A percentile compares a stretch with the other conserved stretches of the same genome.
These are phyloP conservation scores for Colletotrichum sp. DNA, from an alignment of 2,329 filamentous ascomycete genomes.

Conservation along the genomic window DNA sequence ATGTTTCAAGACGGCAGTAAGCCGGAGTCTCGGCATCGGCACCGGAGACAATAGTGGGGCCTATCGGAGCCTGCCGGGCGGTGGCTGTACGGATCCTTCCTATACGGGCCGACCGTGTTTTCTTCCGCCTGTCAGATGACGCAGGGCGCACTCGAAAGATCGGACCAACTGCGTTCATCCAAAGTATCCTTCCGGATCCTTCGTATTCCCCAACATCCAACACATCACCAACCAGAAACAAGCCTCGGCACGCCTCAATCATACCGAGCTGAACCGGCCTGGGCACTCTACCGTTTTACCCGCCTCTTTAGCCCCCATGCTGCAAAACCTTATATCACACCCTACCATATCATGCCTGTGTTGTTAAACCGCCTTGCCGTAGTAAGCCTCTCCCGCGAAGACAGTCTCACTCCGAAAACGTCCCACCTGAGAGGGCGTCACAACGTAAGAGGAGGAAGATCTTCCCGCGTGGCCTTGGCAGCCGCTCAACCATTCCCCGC, in stretches of 20 bases:
- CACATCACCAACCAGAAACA: background rate
- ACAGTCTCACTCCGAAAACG: background rate
- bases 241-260: background rate
- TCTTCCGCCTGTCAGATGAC: background rate
- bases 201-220: background rate
- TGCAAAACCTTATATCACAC: background rate
- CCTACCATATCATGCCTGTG: background rate
- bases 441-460: background rate
- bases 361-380: background rate
- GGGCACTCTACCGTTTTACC: background rate
- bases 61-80: background rate
- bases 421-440: background rate
- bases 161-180: background rate
- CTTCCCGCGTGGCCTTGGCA: background rate
- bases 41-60: background rate
- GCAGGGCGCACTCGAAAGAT: background rate
- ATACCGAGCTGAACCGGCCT: background rate
- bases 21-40: background rate
- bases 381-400: background rate
- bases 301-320: background rate
- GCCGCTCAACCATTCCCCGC: background rate
- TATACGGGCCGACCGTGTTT: background rate
- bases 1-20: background rate
- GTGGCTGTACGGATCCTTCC: background rate
- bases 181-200: background rate